These are phyloP conservation scores for Sporothrix brunneoviolacea DNA, from an alignment of 2,329 filamentous ascomycete genomes.

Conservation along the genomic window DNA sequence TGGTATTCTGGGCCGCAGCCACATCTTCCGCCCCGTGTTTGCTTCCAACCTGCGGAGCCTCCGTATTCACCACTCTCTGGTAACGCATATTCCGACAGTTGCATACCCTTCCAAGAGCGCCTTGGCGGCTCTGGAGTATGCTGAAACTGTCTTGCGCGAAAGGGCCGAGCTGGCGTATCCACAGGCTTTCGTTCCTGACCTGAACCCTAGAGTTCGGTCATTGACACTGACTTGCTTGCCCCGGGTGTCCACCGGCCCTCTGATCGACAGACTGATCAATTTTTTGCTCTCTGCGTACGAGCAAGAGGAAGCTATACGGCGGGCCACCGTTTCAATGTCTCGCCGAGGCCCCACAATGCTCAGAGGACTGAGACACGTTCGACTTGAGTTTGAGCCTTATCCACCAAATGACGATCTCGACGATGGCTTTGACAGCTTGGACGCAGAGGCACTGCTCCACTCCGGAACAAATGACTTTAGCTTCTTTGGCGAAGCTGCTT, in stretches of 20 bases:
- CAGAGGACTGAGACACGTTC: slow-evolving; percentile 45
- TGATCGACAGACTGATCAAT: slow-evolving; percentile 39
- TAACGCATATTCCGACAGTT: slow-evolving; percentile 48
- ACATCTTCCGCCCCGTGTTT: slow-evolving; percentile 46
- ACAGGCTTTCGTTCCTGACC: slow-evolving; percentile 44
- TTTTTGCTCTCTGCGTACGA: slow-evolving; percentile 41
- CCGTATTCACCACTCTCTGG: slow-evolving; percentile 52
- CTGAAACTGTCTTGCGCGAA: slow-evolving; percentile 38
- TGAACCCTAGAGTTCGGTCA: slow-evolving; percentile 48
- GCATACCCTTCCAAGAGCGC: slow-evolving; percentile 31
- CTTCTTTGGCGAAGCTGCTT: slow-evolving; percentile 33
- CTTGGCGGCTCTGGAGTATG: slow-evolving; percentile 32
- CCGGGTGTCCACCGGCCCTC: slow-evolving; percentile 42
- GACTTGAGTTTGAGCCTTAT: slow-evolving; percentile 48
- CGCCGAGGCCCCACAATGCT: slow-evolving; percentile 38
- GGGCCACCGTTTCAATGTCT: slow-evolving; percentile 20
- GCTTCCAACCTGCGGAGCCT: slow-evolving; percentile 47
- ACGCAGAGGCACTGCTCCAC: slow-evolving; percentile 37
- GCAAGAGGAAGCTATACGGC: slow-evolving; percentile 43
- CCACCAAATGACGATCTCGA: slow-evolving; percentile 26
- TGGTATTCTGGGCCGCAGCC: slow-evolving; percentile 39
- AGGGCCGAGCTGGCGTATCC: slow-evolving; percentile 42
- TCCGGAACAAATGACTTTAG: slow-evolving; percentile 35
- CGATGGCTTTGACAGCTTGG: slow-evolving; percentile 25
- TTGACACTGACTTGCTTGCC: slow-evolving; percentile 51